Percentiles rank a stretch among this genome's conserved stretches.
These are phyloP conservation scores for Colletotrichum sublineola DNA, from an alignment of 2,329 filamentous ascomycete species.

Conservation along the genomic window DNA sequence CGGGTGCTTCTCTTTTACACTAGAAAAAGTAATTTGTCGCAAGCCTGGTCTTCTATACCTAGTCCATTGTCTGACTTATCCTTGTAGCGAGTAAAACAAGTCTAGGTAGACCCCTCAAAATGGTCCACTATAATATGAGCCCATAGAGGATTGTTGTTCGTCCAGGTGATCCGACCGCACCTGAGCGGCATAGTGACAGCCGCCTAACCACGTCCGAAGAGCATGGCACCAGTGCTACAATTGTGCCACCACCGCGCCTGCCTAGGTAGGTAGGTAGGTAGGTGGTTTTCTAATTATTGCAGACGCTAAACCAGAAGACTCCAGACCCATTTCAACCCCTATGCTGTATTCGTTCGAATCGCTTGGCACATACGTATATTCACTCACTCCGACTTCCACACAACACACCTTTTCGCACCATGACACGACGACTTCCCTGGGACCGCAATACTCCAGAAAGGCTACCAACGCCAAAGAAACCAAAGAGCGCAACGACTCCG, in stretches of 20 bases:
- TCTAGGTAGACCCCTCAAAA: too few species aligned
- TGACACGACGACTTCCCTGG: constrained; percentile 67
- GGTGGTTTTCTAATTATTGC: background rate
- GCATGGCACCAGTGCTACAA: background rate
- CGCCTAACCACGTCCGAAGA: too few species aligned
- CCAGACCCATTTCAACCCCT: background rate
- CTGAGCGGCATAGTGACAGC: too few species aligned
- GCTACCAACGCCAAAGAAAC: constrained; percentile 14
- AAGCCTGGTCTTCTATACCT: background rate
- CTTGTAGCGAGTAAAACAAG: too few species aligned
- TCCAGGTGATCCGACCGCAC: too few species aligned
- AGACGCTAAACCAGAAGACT: too few species aligned
- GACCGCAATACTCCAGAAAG: constrained; percentile 16
- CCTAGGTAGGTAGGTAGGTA: background rate
- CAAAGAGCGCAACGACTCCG: background rate
- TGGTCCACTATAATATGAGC: too few species aligned
- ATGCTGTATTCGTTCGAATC: background rate
- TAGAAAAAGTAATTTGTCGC: background rate
- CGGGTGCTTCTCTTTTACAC: constrained; percentile 20
- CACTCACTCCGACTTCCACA: background rate
- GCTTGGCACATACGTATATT: background rate
- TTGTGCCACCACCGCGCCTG: background rate
- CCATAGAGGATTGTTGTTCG: too few species aligned
- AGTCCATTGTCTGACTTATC: too few species aligned
- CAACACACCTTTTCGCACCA: constrained; percentile 44